Conservation (phyloP, 345 rosid species). For the Jatropha curcas region DNA sequence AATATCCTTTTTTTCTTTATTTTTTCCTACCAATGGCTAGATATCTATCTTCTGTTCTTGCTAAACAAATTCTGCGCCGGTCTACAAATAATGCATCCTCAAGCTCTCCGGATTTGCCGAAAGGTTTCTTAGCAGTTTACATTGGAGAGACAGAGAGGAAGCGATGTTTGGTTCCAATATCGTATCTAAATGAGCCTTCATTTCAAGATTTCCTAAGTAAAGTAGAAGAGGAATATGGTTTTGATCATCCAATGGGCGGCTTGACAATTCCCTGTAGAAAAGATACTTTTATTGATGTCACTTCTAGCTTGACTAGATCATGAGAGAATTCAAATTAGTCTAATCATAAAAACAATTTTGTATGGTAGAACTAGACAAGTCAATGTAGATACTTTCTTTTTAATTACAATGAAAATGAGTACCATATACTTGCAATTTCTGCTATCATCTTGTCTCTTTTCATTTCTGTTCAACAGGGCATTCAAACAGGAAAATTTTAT, state of each 20-base stretch:
- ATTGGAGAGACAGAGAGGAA: conserved; percentile 15
- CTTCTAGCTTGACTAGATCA: too few species aligned
- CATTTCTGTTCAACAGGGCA: too few species aligned
- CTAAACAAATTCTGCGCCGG: neutral
- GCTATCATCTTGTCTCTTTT: too few species aligned
- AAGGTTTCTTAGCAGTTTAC: conserved; percentile 15
- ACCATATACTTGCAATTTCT: too few species aligned
- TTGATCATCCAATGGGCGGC: conserved; percentile 19
- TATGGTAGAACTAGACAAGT: too few species aligned
- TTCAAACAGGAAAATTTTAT: too few species aligned
- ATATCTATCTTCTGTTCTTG: neutral
- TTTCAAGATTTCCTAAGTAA: conserved; percentile 9
- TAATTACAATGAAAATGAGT: too few species aligned
- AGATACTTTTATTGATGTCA: conserved; percentile 12
- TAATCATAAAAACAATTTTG: too few species aligned
- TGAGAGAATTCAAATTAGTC: too few species aligned
- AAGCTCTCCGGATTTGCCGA: neutral
- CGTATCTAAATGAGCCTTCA: conserved; percentile 3
- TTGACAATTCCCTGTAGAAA: conserved; percentile 20
- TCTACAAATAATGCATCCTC: neutral
- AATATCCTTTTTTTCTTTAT: too few species aligned
- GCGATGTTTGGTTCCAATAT: conserved; percentile 19
- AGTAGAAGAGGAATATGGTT: conserved; percentile 22
- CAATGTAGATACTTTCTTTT: too few species aligned
- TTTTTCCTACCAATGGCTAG: neutral